A percentile compares a stretch with the other conserved stretches of the same genome.
phyloP scores from a whole-genome alignment of 768 basidiomycete genomes.

The Tylopilus balloui region DNA sequence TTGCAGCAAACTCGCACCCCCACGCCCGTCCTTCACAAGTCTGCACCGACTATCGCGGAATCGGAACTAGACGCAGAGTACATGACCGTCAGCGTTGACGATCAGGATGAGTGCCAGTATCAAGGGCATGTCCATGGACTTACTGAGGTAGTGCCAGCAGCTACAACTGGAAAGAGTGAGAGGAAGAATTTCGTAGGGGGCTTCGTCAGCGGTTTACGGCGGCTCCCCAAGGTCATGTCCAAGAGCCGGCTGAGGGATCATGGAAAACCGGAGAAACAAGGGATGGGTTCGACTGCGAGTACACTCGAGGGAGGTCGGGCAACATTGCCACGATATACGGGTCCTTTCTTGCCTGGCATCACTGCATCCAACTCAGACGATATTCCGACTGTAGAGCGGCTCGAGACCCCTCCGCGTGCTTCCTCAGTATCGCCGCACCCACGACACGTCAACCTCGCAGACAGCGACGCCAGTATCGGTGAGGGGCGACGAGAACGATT shows the following conservation, averaged over 20 bases:
- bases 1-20: conserved; percentile 24
- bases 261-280: conserved; percentile 23
- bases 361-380: conserved; percentile 25
- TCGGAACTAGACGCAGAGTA: conserved; percentile 33
- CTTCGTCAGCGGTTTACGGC: conserved; percentile 28
- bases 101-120: conserved; percentile 18
- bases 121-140: conserved; percentile 22
- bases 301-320: conserved; percentile 11
- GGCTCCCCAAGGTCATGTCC: conserved; percentile 33
- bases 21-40: conserved; percentile 28
- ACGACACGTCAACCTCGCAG: conserved; percentile 10
- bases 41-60: conserved; percentile 29
- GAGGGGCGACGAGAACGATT: conserved; percentile 25
- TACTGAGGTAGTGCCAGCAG: conserved; percentile 20
- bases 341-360: conserved; percentile 17
- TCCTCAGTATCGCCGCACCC: conserved; percentile 24
- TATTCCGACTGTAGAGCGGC: conserved; percentile 28
- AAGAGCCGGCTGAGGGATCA: conserved; percentile 27
- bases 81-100: conserved; percentile 31
- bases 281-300: neutral
- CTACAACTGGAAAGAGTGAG: conserved; percentile 27
- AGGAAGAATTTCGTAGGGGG: conserved; percentile 31
- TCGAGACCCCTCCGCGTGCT: conserved; percentile 23
- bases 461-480: conserved; percentile 19
- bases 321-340: conserved; percentile 20